Conservation (phyloP, 73 alveolate species). For the Paramecium caudatum region DNA sequence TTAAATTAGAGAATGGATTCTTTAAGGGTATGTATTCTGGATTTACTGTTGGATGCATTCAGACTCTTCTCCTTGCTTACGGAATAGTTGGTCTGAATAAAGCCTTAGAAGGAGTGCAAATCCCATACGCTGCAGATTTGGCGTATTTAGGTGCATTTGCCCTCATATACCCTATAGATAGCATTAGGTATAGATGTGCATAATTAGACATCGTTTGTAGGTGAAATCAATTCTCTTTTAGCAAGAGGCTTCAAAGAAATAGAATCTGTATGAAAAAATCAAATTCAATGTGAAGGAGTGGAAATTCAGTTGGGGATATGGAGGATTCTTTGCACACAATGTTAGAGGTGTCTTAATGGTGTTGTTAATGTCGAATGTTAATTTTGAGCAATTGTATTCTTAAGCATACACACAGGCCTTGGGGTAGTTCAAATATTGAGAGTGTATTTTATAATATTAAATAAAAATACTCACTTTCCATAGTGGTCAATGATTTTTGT, state of each 20-base stretch:
- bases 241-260: slow-evolving; percentile 28
- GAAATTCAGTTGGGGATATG: slow-evolving; percentile 22
- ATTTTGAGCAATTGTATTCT: background rate
- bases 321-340: slow-evolving; percentile 59
- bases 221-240: slow-evolving; percentile 56
- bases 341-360: slow-evolving; percentile 11
- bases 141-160: slow-evolving; percentile 20
- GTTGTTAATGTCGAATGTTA: background rate
- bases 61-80: slow-evolving; percentile 6
- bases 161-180: slow-evolving; percentile 43
- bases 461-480: slow-evolving; percentile 14
- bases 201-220: slow-evolving; percentile 47
- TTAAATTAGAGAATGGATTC: slow-evolving; percentile 27
- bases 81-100: background rate
- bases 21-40: slow-evolving; percentile 47
- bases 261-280: slow-evolving; percentile 9
- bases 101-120: background rate
- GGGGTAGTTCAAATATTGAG: slow-evolving; percentile 1
- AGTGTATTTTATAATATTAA: no score
- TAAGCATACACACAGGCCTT: background rate
- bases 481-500: slow-evolving; percentile 17
- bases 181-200: background rate
- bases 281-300: slow-evolving; percentile 27
- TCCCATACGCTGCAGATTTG: background rate
- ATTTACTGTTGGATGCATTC: slow-evolving; percentile 9